Evolutionary conservation across 2,329 filamentous ascomycete genomes (phyloP).

Genomic region (Endothia cerciana): DNA sequence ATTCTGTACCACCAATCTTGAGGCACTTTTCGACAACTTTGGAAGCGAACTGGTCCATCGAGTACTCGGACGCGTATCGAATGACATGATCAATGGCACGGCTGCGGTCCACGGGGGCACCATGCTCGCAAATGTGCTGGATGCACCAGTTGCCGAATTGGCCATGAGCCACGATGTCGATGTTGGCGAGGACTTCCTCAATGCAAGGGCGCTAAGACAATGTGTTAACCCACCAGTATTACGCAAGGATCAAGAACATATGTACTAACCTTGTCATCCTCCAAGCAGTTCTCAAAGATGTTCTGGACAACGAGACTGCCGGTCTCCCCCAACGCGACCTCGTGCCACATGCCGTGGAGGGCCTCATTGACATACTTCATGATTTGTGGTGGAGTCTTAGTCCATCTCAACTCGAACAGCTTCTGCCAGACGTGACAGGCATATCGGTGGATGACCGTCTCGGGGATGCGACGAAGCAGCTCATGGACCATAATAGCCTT

Average conservation of each 20-base stretch:
- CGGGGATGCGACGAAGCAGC: constrained; percentile 88
- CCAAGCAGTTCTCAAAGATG: constrained; percentile 98
- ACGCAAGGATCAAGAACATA: background rate
- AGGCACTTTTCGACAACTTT: constrained; percentile 99
- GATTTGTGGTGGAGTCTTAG: constrained; percentile 90
- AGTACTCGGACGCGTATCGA: constrained; percentile 91
- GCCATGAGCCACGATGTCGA: constrained; percentile 94
- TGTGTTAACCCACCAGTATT: constrained; percentile 1
- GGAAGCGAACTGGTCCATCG: constrained; percentile 98
- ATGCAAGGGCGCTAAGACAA: constrained; percentile 84
- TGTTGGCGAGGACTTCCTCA: constrained; percentile 91
- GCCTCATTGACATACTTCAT: constrained; percentile 99
- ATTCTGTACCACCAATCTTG: constrained; percentile 91
- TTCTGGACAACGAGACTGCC: constrained; percentile 98
- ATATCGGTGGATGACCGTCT: constrained; percentile 98
- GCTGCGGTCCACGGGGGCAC: constrained; percentile 85
- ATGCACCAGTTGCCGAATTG: constrained; percentile 99
- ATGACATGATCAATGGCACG: constrained; percentile 96
- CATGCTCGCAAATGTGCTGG: constrained; percentile 98
- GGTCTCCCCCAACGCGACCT: constrained; percentile 95
- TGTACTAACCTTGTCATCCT: constrained; percentile 86
- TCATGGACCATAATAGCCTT: constrained; percentile 99
- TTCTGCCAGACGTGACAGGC: constrained; percentile 99
- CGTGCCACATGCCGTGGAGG: constrained; percentile 96
- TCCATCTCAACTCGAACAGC: constrained; percentile 96